Evolutionary conservation across 345 rosid genomes (phyloP).

Genomic region (Salix udensis): DNA sequence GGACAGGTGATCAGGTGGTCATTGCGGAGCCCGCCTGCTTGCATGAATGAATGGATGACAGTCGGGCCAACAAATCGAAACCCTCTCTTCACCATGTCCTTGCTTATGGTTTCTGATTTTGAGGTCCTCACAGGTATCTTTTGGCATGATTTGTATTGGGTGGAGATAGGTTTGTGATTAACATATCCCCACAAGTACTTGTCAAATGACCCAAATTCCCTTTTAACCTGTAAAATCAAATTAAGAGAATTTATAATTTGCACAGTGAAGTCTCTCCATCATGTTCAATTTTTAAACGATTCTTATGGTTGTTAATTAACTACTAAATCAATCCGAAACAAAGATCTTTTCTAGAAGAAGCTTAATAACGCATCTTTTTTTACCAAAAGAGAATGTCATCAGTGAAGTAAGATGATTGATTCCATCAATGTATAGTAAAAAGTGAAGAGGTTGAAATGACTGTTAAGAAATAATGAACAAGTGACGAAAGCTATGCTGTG

Average conservation of each 20-base stretch:
- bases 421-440: neutral
- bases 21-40: conserved; percentile 61
- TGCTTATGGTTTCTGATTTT: conserved; percentile 62
- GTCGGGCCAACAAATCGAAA: conserved; percentile 65
- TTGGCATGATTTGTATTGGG: conserved; percentile 46
- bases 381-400: neutral
- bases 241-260: neutral
- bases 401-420: neutral
- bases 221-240: conserved; percentile 36
- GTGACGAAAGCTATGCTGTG: neutral
- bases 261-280: neutral
- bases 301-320: neutral
- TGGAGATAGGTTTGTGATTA: conserved; percentile 40
- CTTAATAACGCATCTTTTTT: neutral
- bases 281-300: neutral
- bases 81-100: conserved; percentile 64
- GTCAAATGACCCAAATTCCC: conserved; percentile 50
- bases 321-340: neutral
- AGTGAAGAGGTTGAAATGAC: neutral
- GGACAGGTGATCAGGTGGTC: conserved; percentile 62
- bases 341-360: neutral
- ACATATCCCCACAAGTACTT: conserved; percentile 63
- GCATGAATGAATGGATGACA: conserved; percentile 60
- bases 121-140: conserved; percentile 66
- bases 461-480: neutral